Base-by-base conservation (phyloP, 352 stramenopile genomes). In the Phytophthora macrochlamydospora region DNA sequence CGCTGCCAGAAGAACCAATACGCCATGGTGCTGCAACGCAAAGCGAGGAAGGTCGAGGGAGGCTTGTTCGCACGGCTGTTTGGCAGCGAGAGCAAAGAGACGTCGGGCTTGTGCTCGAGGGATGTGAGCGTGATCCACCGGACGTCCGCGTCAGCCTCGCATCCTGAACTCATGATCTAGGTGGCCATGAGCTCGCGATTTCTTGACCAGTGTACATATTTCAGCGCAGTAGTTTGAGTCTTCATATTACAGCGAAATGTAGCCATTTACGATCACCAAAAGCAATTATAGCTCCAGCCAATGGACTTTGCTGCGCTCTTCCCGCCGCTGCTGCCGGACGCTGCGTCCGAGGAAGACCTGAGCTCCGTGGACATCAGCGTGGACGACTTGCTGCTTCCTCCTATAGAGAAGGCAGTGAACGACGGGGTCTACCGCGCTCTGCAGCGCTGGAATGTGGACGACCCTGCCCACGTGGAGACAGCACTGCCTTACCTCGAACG, bases 371-470 rank as follows among this genome's bases (percentile, higher is more conserved):
- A 93, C 54, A 86, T 93, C 33, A 68, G 49, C 24, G 71, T 82
- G 5, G 64, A 83, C 43, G 81, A 90, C 35, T 65, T 93, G 4
- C 2, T 54, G 28, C 62, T 93, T 32, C 65, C 64, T 2, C 72
- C 83, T 28, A 62, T 92, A 14, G 81, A 93, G 50, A 74, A 83
- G 18, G 69, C 81, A 14, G 78, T 93, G 32, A 81, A 92, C 11
- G 33, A 56, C 24, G 64, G 78, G 12, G 75, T 93, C 33, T 84
- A 90, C 59, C 64, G 73, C 43, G 83, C 83, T 13, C 67, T 93
- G 31, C 71, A 71, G 40, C 75, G 64, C 45, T 93, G 85, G 85
- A 93, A 93, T 61, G 69, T 73, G 40, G 59, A 76, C 40, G 71
- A 89, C 44, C 71, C 78, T 9, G 83, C 76, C 1, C 50, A 73